Evolutionary conservation across 2,329 filamentous ascomycete genomes (phyloP).

Genomic region (Penicillium sp.): DNA sequence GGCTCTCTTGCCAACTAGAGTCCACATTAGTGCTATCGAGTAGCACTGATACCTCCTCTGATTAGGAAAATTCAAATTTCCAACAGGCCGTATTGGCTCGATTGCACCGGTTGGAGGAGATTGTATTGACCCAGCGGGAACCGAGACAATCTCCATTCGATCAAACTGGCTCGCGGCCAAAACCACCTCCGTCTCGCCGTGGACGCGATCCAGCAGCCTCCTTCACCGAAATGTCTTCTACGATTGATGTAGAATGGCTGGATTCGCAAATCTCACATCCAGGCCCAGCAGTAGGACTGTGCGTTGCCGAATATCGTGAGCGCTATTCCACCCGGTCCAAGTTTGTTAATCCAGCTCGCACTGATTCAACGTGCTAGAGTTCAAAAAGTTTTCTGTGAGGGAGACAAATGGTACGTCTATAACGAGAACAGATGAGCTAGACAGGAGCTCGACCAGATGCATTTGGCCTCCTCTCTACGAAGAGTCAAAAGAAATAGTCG

Average conservation of each 20-base stretch:
- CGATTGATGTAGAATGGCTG: constrained; percentile 16
- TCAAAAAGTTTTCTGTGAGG: constrained; percentile 16
- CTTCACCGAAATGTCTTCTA: background rate
- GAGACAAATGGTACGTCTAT: background rate
- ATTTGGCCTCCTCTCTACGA: constrained; percentile 39
- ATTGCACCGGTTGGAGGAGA: constrained; percentile 19
- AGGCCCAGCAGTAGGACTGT: background rate
- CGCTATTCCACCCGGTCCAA: background rate
- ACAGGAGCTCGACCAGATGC: constrained; percentile 18
- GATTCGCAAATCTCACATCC: constrained; percentile 19
- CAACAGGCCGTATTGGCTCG: constrained; percentile 17
- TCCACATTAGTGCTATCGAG: background rate
- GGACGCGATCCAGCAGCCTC: background rate
- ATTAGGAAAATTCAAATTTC: background rate
- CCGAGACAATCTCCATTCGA: background rate
- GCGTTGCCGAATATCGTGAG: background rate
- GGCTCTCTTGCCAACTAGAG: constrained; percentile 29
- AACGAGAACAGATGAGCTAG: background rate
- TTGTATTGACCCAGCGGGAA: constrained; percentile 14
- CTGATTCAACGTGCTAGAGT: constrained; percentile 12
- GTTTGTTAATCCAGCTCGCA: constrained; percentile 1
- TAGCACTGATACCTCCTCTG: background rate
- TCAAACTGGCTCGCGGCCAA: constrained; percentile 2
- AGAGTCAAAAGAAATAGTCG: constrained; percentile 35
- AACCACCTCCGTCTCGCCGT: background rate